These are phyloP conservation scores for Exophiala viscosa DNA, from an alignment of 2,329 filamentous ascomycete species.

Conservation along the genomic window DNA sequence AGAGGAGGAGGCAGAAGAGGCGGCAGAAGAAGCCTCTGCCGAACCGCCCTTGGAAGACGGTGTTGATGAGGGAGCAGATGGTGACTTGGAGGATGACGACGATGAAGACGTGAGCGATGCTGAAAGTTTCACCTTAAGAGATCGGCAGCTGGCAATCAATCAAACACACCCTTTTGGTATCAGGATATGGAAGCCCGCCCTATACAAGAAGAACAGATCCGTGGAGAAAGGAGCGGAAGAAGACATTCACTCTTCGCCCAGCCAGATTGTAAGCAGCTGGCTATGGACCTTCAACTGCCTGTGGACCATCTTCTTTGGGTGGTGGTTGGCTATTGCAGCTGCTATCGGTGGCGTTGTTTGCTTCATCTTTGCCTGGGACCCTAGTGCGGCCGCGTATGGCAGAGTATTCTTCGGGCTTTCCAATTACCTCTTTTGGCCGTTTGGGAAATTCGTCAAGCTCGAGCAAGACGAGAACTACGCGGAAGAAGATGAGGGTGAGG, in stretches of 20 bases:
- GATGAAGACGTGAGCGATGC: constrained; percentile 78
- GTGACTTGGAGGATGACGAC: constrained; percentile 59
- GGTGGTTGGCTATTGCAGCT: constrained; percentile 84
- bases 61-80: constrained; percentile 47
- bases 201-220: constrained; percentile 96
- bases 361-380: constrained; percentile 71
- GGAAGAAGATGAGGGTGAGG: constrained; percentile 92
- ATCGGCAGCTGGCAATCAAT: constrained; percentile 96
- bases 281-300: constrained; percentile 81
- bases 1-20: constrained; percentile 39
- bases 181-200: constrained; percentile 94
- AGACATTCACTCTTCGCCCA: constrained; percentile 93
- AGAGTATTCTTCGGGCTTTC: constrained; percentile 78
- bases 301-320: constrained; percentile 90
- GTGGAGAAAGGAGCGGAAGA: constrained; percentile 95
- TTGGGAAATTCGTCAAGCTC: constrained; percentile 91
- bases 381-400: constrained; percentile 81
- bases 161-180: constrained; percentile 98
- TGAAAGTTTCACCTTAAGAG: constrained; percentile 95
- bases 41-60: constrained; percentile 36
- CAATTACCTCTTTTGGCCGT: constrained; percentile 88
- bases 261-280: constrained; percentile 78
- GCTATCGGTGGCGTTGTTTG: constrained; percentile 72
- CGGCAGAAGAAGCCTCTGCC: constrained; percentile 33
- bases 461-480: constrained; percentile 91